Evolutionary conservation across 2,329 filamentous ascomycete genomes (phyloP).

Genomic region (Cercospora nicotianae): DNA sequence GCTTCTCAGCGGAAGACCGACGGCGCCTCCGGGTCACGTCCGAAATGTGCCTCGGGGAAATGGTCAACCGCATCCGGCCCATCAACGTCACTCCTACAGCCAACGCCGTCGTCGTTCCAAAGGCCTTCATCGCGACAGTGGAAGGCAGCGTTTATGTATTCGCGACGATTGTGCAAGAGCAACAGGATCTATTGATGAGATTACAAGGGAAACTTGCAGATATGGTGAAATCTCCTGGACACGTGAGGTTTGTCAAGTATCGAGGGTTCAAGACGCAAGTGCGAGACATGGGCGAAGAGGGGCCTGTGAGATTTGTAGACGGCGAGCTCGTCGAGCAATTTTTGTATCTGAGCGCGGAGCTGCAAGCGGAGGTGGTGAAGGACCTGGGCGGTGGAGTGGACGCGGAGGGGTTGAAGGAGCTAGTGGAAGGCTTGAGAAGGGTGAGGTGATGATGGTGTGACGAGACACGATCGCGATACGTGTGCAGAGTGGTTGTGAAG

Average conservation of each 20-base stretch:
- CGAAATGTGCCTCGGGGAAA: slow-evolving; percentile 85
- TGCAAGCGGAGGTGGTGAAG: slow-evolving; percentile 56
- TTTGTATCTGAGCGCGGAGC: slow-evolving; percentile 64
- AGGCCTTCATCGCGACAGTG: slow-evolving; percentile 85
- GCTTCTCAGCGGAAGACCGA: slow-evolving; percentile 72
- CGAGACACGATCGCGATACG: neutral
- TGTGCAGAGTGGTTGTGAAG: neutral
- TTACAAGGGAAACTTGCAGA: slow-evolving; percentile 72
- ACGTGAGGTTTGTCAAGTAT: slow-evolving; percentile 74
- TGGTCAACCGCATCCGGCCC: slow-evolving; percentile 83
- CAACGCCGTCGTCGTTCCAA: slow-evolving; percentile 70
- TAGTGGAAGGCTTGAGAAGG: slow-evolving; percentile 58
- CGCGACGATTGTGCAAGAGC: slow-evolving; percentile 69
- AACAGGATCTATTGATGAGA: slow-evolving; percentile 77
- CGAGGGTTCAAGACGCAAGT: slow-evolving; percentile 77
- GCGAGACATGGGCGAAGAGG: slow-evolving; percentile 60
- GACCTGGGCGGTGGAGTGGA: slow-evolving; percentile 49
- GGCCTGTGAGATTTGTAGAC: slow-evolving; percentile 85
- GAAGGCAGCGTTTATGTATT: slow-evolving; percentile 92
- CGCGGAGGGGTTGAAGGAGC: slow-evolving; percentile 59
- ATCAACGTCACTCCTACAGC: slow-evolving; percentile 66
- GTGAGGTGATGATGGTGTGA: slow-evolving; percentile 33
- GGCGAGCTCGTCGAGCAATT: slow-evolving; percentile 88
- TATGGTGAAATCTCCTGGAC: slow-evolving; percentile 67
- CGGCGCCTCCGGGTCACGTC: slow-evolving; percentile 70